Percentiles rank a stretch among this genome's conserved stretches.
These are phyloP conservation scores for Lachnellula willkommii DNA, from an alignment of 2,329 filamentous ascomycete genomes.

Conservation along the genomic window DNA sequence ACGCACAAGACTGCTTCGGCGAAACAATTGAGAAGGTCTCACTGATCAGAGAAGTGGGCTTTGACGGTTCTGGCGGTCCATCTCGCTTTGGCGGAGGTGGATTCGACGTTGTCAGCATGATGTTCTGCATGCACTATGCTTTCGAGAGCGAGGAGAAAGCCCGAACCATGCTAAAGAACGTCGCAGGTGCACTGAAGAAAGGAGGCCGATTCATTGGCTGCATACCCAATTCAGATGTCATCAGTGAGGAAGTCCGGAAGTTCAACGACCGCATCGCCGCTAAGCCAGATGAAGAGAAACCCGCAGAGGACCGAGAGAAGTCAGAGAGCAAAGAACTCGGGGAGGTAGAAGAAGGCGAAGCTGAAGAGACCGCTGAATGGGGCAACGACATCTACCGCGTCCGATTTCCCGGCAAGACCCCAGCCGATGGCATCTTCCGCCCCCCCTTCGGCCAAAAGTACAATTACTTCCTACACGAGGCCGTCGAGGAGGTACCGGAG, in stretches of 20 bases:
- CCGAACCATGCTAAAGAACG: constrained; percentile 86
- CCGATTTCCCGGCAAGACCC: constrained; percentile 76
- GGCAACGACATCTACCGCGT: constrained; percentile 92
- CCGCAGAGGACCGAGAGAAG: constrained; percentile 36
- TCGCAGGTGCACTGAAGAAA: constrained; percentile 84
- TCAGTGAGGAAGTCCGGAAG: constrained; percentile 70
- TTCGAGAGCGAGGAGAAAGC: constrained; percentile 91
- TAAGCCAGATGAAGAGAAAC: constrained; percentile 34
- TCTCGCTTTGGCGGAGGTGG: constrained; percentile 69
- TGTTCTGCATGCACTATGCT: constrained; percentile 99
- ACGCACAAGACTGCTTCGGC: constrained; percentile 87
- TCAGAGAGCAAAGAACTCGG: constrained; percentile 31
- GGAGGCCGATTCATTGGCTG: constrained; percentile 91
- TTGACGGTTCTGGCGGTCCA: constrained; percentile 59
- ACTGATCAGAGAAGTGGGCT: constrained; percentile 81
- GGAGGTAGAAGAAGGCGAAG: constrained; percentile 55
- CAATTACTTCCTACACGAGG: constrained; percentile 91
- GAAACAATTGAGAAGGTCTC: constrained; percentile 76
- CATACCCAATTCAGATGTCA: constrained; percentile 94
- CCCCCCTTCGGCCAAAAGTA: constrained; percentile 98
- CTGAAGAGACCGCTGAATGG: constrained; percentile 68
- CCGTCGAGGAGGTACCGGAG: constrained; percentile 92
- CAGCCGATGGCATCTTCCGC: constrained; percentile 82
- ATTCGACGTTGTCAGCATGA: constrained; percentile 96
- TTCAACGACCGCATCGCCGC: constrained; percentile 58